phyloP scores from a whole-genome alignment of 192 early-diverging fungal genomes.

The Fimicolochytrium jonesii region DNA sequence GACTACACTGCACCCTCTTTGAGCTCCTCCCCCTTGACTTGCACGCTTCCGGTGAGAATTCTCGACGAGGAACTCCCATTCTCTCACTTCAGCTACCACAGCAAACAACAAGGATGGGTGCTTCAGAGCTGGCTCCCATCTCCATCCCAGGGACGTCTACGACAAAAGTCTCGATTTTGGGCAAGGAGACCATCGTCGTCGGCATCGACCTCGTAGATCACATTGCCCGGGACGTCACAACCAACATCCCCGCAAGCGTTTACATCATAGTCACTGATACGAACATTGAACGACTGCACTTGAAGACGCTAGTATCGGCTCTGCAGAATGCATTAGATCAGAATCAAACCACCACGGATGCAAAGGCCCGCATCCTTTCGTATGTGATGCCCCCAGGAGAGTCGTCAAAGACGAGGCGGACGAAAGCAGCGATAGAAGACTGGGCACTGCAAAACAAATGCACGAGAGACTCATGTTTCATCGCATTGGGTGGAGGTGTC shows the following conservation, averaged over 20 bases:
- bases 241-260: conserved; percentile 65
- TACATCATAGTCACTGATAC: conserved; percentile 86
- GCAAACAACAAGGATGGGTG: too few species aligned
- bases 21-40: too few species aligned
- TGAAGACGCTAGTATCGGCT: conserved; percentile 49
- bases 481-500: conserved; percentile 95
- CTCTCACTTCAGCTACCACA: too few species aligned
- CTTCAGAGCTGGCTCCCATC: too few species aligned
- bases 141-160: neutral
- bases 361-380: conserved; percentile 50
- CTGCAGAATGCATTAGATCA: conserved; percentile 42
- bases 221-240: conserved; percentile 69
- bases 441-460: conserved; percentile 79
- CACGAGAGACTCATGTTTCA: conserved; percentile 87
- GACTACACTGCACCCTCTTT: too few species aligned
- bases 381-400: conserved; percentile 87
- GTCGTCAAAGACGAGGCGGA: conserved; percentile 77
- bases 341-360: neutral
- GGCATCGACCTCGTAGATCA: conserved; percentile 77
- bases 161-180: conserved; percentile 76
- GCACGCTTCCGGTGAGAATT: too few species aligned
- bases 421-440: conserved; percentile 87
- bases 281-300: conserved; percentile 76
- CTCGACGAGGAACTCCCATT: too few species aligned
- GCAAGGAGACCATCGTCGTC: conserved; percentile 78